A percentile compares a stretch with the other conserved stretches of the same genome.
Conservation (phyloP, 371 early-diverging fungal species). For the Choanephora cucurbitarum region DNA sequence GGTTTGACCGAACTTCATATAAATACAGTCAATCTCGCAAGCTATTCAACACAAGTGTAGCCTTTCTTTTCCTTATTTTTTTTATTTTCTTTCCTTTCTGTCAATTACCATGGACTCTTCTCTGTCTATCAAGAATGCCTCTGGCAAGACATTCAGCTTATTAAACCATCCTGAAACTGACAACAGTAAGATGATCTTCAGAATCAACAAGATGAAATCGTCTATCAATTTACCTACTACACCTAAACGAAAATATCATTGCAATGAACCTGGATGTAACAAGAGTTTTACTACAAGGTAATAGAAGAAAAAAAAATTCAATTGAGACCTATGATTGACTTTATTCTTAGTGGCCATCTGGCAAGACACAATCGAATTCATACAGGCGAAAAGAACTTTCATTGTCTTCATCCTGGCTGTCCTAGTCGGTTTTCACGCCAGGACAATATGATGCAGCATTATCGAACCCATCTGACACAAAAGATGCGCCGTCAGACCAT, state of each 20-base stretch:
- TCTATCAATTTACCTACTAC: conserved; percentile 1
- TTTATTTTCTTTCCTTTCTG: neutral
- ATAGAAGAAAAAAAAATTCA: too few species aligned
- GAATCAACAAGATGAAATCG: conserved; percentile 12
- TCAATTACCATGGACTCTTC: conserved; percentile 7
- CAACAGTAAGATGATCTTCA: neutral
- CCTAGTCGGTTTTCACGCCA: conserved; percentile 83
- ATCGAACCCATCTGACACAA: conserved; percentile 74
- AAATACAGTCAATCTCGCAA: neutral
- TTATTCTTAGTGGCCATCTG: conserved; percentile 68
- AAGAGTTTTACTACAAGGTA: conserved; percentile 66
- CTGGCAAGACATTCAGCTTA: conserved; percentile 17
- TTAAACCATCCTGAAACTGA: conserved; percentile 6
- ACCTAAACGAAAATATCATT: conserved; percentile 48
- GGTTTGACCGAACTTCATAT: neutral
- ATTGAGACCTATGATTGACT: neutral
- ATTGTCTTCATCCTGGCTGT: conserved; percentile 77
- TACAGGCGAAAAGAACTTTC: conserved; percentile 88
- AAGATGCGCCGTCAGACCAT: conserved; percentile 57
- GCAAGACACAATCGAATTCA: conserved; percentile 88
- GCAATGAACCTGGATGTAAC: conserved; percentile 52
- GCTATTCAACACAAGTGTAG: neutral
- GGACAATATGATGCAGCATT: conserved; percentile 90
- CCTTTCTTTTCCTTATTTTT: neutral
- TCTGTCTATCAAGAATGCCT: conserved; percentile 17